Evolutionary conservation across 1,284 basidiomycete species (phyloP).

Genomic region (Naganishia albida): DNA sequence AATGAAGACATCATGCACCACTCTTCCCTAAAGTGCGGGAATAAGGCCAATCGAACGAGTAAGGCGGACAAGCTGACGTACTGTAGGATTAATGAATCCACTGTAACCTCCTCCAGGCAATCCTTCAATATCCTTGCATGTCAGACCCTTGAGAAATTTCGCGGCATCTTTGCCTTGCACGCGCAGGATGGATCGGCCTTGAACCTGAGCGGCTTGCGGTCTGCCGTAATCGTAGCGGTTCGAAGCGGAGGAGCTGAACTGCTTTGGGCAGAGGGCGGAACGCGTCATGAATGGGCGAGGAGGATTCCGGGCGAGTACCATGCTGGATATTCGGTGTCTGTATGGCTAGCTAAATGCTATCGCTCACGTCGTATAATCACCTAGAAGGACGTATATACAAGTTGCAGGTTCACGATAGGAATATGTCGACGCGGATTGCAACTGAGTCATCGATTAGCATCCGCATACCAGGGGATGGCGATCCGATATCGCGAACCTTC

Average conservation of each 20-base stretch:
- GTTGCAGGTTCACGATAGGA: too few species aligned
- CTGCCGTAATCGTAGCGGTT: constrained; percentile 18
- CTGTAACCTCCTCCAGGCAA: constrained; percentile 69
- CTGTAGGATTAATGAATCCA: constrained; percentile 83
- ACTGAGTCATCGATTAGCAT: background rate
- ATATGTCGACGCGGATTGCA: background rate
- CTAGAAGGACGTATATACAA: too few species aligned
- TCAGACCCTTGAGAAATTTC: constrained; percentile 85
- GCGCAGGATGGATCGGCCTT: constrained; percentile 67
- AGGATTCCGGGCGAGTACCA: background rate
- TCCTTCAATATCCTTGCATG: constrained; percentile 63
- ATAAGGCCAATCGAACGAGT: background rate
- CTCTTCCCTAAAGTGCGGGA: constrained; percentile 67
- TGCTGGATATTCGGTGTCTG: background rate
- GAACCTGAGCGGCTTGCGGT: constrained; percentile 29
- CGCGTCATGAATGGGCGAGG: background rate
- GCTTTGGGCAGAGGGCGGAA: background rate
- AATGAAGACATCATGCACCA: constrained; percentile 84
- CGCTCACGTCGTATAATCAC: background rate
- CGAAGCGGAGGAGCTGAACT: constrained; percentile 5
- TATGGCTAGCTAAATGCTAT: background rate
- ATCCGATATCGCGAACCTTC: too few species aligned
- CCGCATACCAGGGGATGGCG: background rate
- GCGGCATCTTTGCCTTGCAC: constrained; percentile 78
- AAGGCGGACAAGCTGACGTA: constrained; percentile 52